Conservation (phyloP, 306 rosid genomes). For the Lathyrus tuberosus region DNA sequence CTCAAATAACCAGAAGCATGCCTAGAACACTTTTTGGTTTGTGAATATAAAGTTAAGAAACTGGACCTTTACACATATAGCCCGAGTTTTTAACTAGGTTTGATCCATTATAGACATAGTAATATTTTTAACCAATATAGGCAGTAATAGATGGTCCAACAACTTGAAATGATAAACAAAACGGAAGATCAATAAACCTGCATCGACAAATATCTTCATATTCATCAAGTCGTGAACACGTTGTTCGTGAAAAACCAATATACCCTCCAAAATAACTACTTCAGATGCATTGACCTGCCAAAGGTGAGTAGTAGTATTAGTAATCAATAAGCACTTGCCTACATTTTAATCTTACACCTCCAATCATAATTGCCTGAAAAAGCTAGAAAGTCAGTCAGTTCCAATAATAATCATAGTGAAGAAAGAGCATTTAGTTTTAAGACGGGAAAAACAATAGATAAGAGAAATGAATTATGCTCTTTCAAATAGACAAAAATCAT, state of each 20-base stretch:
- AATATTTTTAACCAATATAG: constrained; percentile 18
- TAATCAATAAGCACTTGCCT: constrained; percentile 4
- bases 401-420: too few relatives aligned
- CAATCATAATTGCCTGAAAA: too few relatives aligned
- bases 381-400: too few relatives aligned
- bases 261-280: constrained; percentile 89
- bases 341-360: too few relatives aligned
- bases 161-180: constrained; percentile 24
- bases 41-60: too few relatives aligned
- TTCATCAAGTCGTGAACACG: constrained; percentile 85
- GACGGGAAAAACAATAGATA: background rate
- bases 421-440: too few relatives aligned
- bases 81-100: too few relatives aligned
- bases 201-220: constrained; percentile 91
- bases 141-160: constrained; percentile 12
- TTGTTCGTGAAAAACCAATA: constrained; percentile 91
- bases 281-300: constrained; percentile 93
- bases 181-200: constrained; percentile 59
- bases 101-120: too few relatives aligned
- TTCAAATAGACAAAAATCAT: constrained; percentile 20
- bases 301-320: constrained; percentile 3
- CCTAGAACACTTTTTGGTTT: too few relatives aligned
- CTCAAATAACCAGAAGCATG: too few relatives aligned
- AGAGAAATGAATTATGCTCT: constrained; percentile 6
- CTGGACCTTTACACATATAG: too few relatives aligned